Percentiles rank a stretch among this genome's conserved stretches.
These are phyloP conservation scores for Talaromyces thailandensis DNA, from an alignment of 495 filamentous ascomycete genomes.

Conservation along the genomic window DNA sequence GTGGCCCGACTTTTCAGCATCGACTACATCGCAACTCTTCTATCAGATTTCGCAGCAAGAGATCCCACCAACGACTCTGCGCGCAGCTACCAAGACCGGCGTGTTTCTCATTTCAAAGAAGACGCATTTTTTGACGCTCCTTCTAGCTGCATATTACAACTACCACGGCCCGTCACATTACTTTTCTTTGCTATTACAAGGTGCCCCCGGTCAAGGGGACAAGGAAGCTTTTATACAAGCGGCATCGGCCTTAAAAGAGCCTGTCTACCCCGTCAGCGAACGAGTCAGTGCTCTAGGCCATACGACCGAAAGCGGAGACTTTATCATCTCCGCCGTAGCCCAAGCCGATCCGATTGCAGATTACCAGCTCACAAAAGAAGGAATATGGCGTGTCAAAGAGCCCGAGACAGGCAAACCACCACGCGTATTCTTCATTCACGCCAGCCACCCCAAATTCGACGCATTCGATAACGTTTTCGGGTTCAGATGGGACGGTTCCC, in stretches of 20 bases:
- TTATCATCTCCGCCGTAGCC: conserved; percentile 31
- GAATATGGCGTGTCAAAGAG: conserved; percentile 30
- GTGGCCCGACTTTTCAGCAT: conserved; percentile 57
- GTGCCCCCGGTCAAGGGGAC: conserved; percentile 49
- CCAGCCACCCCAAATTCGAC: conserved; percentile 47
- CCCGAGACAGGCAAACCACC: conserved; percentile 20
- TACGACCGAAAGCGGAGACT: conserved; percentile 15
- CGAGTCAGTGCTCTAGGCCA: conserved; percentile 34
- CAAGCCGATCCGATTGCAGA: conserved; percentile 41
- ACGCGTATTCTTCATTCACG: conserved; percentile 43
- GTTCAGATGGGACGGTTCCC: conserved; percentile 27
- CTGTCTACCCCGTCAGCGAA: conserved; percentile 43
- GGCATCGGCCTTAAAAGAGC: conserved; percentile 36
- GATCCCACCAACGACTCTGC: conserved; percentile 25
- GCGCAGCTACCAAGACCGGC: conserved; percentile 46
- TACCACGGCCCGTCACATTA: conserved; percentile 50
- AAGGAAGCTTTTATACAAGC: conserved; percentile 57
- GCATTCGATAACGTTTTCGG: conserved; percentile 37
- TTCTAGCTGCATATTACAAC: conserved; percentile 57
- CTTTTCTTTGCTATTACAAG: conserved; percentile 49
- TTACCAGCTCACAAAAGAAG: conserved; percentile 24
- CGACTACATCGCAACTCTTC: conserved; percentile 42
- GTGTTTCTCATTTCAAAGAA: conserved; percentile 49
- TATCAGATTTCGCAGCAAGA: conserved; percentile 43
- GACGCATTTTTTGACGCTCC: conserved; percentile 39